Percentiles rank a stretch among this genome's conserved stretches.
These are phyloP conservation scores for Alloteropsis semialata DNA, from an alignment of 176 grass and related monocot genomes.

Conservation along the genomic window DNA sequence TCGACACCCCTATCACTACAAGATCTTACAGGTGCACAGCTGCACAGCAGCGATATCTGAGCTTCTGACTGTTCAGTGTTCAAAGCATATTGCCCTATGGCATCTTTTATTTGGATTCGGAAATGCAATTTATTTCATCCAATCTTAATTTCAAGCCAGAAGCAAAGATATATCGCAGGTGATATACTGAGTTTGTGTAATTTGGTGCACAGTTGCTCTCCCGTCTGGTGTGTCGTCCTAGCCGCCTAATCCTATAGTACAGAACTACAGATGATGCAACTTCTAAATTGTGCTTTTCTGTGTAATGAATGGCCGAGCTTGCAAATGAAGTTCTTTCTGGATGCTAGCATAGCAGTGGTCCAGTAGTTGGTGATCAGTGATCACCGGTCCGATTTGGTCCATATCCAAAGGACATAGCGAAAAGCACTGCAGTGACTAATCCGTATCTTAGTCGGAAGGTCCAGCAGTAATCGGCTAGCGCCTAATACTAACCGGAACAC, in stretches of 20 bases:
- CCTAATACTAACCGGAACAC: not conserved
- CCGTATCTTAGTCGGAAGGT: not conserved
- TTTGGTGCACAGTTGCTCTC: not conserved
- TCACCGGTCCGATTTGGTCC: too few species aligned
- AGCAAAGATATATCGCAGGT: not conserved
- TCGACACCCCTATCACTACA: not conserved
- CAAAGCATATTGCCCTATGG: too few species aligned
- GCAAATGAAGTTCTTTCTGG: too few species aligned
- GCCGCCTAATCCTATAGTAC: too few species aligned
- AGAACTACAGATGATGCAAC: too few species aligned
- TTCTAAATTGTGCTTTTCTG: too few species aligned
- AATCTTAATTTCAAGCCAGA: not conserved
- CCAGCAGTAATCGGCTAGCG: not conserved
- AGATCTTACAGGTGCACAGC: not conserved
- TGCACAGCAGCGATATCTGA: not conserved
- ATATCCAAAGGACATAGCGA: too few species aligned
- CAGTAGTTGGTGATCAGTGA: too few species aligned
- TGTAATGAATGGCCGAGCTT: too few species aligned
- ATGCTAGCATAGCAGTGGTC: too few species aligned
- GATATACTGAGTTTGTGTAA: not conserved
- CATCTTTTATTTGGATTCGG: not conserved
- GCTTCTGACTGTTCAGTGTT: not conserved
- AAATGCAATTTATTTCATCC: not conserved
- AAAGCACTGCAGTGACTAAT: not conserved
- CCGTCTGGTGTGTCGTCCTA: not conserved